Percentiles rank a stretch among this genome's conserved stretches.
These are phyloP conservation scores for Fusarium austroafricanum DNA, from an alignment of 2,329 filamentous ascomycete species.

Conservation along the genomic window DNA sequence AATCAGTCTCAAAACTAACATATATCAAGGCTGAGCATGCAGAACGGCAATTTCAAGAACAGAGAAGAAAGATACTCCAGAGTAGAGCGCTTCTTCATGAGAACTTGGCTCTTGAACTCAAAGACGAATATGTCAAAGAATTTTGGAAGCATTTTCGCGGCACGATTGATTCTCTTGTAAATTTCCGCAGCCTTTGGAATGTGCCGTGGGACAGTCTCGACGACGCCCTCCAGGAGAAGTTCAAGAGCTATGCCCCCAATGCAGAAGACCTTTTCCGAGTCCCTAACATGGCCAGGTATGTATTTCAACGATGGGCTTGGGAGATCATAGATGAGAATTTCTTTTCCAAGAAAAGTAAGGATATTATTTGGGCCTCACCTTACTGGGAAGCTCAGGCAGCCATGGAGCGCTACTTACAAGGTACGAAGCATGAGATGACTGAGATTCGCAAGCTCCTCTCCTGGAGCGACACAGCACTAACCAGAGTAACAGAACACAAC, in stretches of 20 bases:
- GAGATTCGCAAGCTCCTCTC: not conserved
- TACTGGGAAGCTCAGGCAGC: not conserved
- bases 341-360: not conserved
- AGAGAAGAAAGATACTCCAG: not conserved
- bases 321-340: not conserved
- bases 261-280: not conserved
- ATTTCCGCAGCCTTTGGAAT: not conserved
- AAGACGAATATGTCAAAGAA: not conserved
- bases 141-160: not conserved
- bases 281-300: fast-evolving
- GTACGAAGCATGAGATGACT: not conserved
- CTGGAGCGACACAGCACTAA: not conserved
- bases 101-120: not conserved
- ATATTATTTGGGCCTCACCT: not conserved
- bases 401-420: not conserved
- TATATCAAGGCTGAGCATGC: not conserved
- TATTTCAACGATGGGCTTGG: not conserved
- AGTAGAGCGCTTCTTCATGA: not conserved
- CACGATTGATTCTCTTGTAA: not conserved
- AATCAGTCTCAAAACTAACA: not conserved
- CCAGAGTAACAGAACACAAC: not conserved
- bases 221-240: not conserved
- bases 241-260: not conserved
- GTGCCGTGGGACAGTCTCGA: not conserved
- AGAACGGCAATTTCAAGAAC: not conserved